Percentiles rank a stretch among this genome's conserved stretches.
phyloP scores from a whole-genome alignment of 2,329 filamentous ascomycete species.

The Boeremia lycopersici region DNA sequence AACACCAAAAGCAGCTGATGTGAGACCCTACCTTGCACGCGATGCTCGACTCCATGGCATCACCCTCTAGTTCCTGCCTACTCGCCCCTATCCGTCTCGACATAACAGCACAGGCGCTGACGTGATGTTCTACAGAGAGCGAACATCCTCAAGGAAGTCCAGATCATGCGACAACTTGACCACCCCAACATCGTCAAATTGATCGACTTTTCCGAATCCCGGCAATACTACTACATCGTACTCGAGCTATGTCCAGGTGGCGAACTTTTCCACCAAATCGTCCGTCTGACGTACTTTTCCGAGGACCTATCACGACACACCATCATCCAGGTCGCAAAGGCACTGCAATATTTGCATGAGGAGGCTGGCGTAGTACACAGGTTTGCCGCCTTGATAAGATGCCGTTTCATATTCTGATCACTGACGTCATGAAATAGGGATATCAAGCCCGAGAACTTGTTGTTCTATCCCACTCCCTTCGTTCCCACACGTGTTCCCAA shows the following conservation, averaged over 20 bases:
- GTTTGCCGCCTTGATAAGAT: constrained; percentile 59
- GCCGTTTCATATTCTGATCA: constrained; percentile 5
- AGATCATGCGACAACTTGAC: constrained; percentile 96
- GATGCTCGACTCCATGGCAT: constrained; percentile 41
- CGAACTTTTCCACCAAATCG: constrained; percentile 98
- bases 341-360: constrained; percentile 91
- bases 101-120: constrained; percentile 48
- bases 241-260: constrained; percentile 93
- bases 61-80: constrained; percentile 15
- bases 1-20: constrained; percentile 92
- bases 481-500: constrained; percentile 80
- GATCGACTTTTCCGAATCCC: constrained; percentile 90
- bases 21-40: constrained; percentile 60
- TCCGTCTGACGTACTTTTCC: constrained; percentile 97
- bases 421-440: constrained; percentile 67
- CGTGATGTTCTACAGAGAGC: constrained; percentile 70
- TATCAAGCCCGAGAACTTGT: constrained; percentile 97
- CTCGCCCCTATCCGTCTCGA: constrained; percentile 19
- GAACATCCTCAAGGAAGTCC: constrained; percentile 97
- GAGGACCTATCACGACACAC: constrained; percentile 94
- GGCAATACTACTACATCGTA: constrained; percentile 96
- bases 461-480: constrained; percentile 87
- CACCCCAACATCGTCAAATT: constrained; percentile 96
- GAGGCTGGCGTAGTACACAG: constrained; percentile 95
- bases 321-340: constrained; percentile 92